Evolutionary conservation across 2,329 filamentous ascomycete species (phyloP), one percentile per base, ranked within the genome.

Genomic region (Didymella keratinophila): DNA sequence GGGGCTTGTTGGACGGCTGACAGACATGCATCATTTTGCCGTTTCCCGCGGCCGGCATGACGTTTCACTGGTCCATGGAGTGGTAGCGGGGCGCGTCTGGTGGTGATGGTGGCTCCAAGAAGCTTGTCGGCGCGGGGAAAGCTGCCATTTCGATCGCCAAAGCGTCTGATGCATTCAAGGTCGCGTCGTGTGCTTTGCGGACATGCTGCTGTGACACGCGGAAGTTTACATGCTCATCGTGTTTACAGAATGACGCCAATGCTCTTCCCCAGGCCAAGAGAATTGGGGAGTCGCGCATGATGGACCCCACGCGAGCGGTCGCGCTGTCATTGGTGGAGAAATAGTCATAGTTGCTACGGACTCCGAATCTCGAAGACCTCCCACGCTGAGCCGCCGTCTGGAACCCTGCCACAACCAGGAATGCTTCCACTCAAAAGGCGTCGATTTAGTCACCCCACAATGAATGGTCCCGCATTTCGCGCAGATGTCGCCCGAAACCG

Each of bases 381-480:
- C 56, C 43, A 49, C 64, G 68, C 64, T 58, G 66, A 64, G 65
- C 64, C 58, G 70, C 67, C 69, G 62, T 67, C 63, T 25, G 46
- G 57, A 58, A 63, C 68, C 67, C 68, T 69, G 62, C 65, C 58
- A 54, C 52, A 55, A 45, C 56, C 53, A 50, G 62, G 58, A 62
- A 60, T 54, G 56, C 61, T 56, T 63, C 59, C 70, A 52, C 64
- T 63, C 61, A 52, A 47, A 36, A 42, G 50, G 57, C 61, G 66
- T 71, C 68, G 46, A 61, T 66, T 76, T 76, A 76, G 73, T 76
- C 73, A 75, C 69, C 62, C 63, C 61, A 63, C 73, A 68, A 68
- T 68, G 71, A 60, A 56, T 58, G 58, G 63, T 69, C 65, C 72
- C 72, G 70, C 69, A 62, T 62, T 66, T 74, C 72, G 72, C 71